A percentile compares a stretch with the other conserved stretches of the same genome.
Evolutionary conservation across 2,329 filamentous ascomycete genomes (phyloP).

Genomic region (Plectosphaerella plurivora): DNA sequence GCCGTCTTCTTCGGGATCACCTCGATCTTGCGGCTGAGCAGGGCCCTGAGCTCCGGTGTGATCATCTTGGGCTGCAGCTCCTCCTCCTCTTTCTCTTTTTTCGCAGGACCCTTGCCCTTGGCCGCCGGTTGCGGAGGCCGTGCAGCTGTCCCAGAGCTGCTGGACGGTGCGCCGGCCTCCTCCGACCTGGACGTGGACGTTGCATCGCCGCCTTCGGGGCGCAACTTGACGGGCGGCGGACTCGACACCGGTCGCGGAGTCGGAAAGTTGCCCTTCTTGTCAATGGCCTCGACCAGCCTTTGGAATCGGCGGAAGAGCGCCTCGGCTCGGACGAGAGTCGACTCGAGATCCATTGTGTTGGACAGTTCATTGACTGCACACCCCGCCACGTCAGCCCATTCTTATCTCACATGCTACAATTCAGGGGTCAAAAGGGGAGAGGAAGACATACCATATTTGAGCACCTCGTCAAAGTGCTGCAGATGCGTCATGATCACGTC

Average conservation of each 20-base stretch:
- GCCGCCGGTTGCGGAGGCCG: not conserved
- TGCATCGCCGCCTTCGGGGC: constrained; percentile 5
- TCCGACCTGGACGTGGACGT: not conserved
- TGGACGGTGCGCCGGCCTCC: not conserved
- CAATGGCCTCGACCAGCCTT: constrained; percentile 81
- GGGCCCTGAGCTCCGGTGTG: constrained; percentile 50
- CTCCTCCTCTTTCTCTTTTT: constrained; percentile 28
- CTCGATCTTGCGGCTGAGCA: constrained; percentile 46
- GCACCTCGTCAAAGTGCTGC: constrained; percentile 90
- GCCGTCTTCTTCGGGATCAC: constrained; percentile 36
- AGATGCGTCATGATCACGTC: constrained; percentile 94
- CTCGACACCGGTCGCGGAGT: constrained; percentile 29
- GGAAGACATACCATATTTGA: constrained; percentile 77
- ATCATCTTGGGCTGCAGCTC: constrained; percentile 39
- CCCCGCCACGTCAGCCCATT: not conserved
- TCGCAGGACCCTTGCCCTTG: constrained; percentile 21
- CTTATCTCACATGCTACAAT: too few relatives aligned
- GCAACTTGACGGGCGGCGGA: constrained; percentile 10
- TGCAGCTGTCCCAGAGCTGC: constrained; percentile 1
- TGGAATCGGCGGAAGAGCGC: constrained; percentile 84
- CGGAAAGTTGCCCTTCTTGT: constrained; percentile 87
- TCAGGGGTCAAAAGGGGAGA: not conserved
- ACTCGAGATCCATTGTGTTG: constrained; percentile 84
- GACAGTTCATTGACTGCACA: constrained; percentile 85
- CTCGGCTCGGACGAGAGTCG: constrained; percentile 83